These are phyloP conservation scores for Penicillium lividum DNA, from an alignment of 495 filamentous ascomycete species.

Conservation along the genomic window DNA sequence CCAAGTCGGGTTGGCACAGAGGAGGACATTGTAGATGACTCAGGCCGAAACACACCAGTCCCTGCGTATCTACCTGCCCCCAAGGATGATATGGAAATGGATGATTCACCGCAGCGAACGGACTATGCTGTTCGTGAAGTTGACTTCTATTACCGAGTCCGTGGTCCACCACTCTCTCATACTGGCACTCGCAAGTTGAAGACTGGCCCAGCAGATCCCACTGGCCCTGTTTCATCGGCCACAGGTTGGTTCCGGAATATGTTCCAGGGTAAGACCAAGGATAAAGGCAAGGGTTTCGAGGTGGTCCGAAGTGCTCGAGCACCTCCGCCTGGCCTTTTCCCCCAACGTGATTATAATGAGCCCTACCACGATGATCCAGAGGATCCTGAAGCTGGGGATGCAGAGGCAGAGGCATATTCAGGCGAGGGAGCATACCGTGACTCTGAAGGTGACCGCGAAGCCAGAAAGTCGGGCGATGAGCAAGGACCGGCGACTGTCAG, in stretches of 20 bases:
- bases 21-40: conserved; percentile 48
- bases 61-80: conserved; percentile 52
- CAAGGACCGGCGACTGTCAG: conserved; percentile 60
- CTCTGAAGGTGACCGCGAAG: conserved; percentile 42
- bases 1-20: conserved; percentile 36
- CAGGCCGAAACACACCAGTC: conserved; percentile 53
- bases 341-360: conserved; percentile 49
- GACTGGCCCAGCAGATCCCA: conserved; percentile 94
- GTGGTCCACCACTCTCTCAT: conserved; percentile 84
- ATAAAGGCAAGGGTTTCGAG: conserved; percentile 91
- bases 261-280: conserved; percentile 80
- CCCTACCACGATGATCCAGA: conserved; percentile 62
- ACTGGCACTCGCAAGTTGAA: conserved; percentile 79
- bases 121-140: conserved; percentile 93
- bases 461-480: conserved; percentile 13
- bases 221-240: conserved; percentile 82
- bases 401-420: conserved; percentile 35
- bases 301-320: conserved; percentile 84
- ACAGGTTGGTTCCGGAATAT: conserved; percentile 83
- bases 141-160: conserved; percentile 92
- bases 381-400: conserved; percentile 25
- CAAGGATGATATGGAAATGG: conserved; percentile 56
- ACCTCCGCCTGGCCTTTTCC: conserved; percentile 48
- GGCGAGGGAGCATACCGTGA: conserved; percentile 47
- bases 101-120: conserved; percentile 55